These are phyloP conservation scores for Fomitopsis pulvina DNA, from an alignment of 768 basidiomycete species.

Conservation along the genomic window DNA sequence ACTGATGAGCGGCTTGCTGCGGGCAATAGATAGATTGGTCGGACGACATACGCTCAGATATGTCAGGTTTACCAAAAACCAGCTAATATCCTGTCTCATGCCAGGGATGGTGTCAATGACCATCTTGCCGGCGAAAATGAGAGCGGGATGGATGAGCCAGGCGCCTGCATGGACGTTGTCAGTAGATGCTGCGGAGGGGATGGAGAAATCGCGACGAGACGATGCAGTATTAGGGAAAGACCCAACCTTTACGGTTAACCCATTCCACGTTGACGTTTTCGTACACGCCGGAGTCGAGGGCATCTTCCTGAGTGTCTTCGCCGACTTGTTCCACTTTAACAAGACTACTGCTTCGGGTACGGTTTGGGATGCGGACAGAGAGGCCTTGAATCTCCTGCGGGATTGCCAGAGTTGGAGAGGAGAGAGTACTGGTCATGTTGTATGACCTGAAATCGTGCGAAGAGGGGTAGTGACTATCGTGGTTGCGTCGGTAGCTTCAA, in stretches of 20 bases:
- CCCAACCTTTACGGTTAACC: slow-evolving; percentile 86
- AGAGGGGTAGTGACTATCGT: background rate
- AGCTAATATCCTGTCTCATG: slow-evolving; percentile 89
- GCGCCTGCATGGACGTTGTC: slow-evolving; percentile 53
- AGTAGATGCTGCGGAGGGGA: background rate
- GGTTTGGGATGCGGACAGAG: slow-evolving; percentile 13
- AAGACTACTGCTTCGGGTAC: slow-evolving; percentile 51
- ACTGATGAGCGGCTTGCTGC: background rate
- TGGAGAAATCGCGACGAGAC: background rate
- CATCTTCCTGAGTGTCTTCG: slow-evolving; percentile 63
- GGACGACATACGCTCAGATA: slow-evolving; percentile 77
- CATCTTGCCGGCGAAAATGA: slow-evolving; percentile 87
- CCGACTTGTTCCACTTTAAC: slow-evolving; percentile 84
- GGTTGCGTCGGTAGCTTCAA: background rate
- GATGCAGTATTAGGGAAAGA: background rate
- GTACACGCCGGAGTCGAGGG: slow-evolving; percentile 74
- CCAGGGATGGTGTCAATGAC: slow-evolving; percentile 92
- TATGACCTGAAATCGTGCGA: background rate
- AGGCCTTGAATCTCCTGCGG: slow-evolving; percentile 7
- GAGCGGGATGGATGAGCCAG: slow-evolving; percentile 95
- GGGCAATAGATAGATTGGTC: slow-evolving; percentile 3
- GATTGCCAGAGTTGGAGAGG: slow-evolving; percentile 11
- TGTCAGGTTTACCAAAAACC: slow-evolving; percentile 88
- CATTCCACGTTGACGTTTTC: slow-evolving; percentile 86
- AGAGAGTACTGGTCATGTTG: slow-evolving; percentile 6